phyloP scores from a whole-genome alignment of 371 early-diverging fungal species.

The Rhizomucor pusillus region DNA sequence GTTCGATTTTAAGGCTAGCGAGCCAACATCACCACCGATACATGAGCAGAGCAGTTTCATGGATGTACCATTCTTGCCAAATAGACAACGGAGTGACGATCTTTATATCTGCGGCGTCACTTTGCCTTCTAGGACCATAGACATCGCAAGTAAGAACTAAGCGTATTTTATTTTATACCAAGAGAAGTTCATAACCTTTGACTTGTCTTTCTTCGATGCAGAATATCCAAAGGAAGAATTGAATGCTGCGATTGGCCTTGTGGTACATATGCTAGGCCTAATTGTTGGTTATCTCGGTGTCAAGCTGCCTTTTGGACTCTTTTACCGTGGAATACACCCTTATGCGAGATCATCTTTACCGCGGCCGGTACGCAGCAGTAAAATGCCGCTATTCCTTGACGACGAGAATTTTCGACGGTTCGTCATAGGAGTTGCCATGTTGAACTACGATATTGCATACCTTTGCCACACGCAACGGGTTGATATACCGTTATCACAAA shows the following conservation, averaged over 20 bases:
- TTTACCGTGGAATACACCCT: slow-evolving; percentile 52
- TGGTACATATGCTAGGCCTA: slow-evolving; percentile 74
- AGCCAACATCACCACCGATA: slow-evolving; percentile 19
- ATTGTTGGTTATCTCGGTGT: slow-evolving; percentile 78
- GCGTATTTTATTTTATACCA: too few relatives aligned
- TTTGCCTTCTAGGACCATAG: slow-evolving; percentile 36
- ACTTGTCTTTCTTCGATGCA: slow-evolving; percentile 5
- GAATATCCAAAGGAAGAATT: slow-evolving; percentile 66
- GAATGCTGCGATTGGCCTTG: slow-evolving; percentile 81
- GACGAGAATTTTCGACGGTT: slow-evolving; percentile 56
- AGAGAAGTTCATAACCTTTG: not conserved
- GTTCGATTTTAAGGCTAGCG: slow-evolving; percentile 52
- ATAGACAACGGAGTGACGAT: slow-evolving; percentile 30
- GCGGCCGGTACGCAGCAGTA: slow-evolving; percentile 16
- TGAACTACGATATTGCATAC: slow-evolving; percentile 84
- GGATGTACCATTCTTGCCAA: slow-evolving; percentile 3
- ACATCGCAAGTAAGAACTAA: slow-evolving; percentile 36
- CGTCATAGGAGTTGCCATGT: slow-evolving; percentile 75
- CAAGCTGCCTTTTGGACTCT: slow-evolving; percentile 68
- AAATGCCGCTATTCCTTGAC: slow-evolving; percentile 54
- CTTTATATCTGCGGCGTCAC: slow-evolving; percentile 56
- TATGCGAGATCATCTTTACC: slow-evolving; percentile 34
- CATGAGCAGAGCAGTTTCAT: slow-evolving; percentile 1
- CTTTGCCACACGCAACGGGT: slow-evolving; percentile 84
- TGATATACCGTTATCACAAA: slow-evolving; percentile 56